These are phyloP conservation scores for Moniliella sp. DNA, from an alignment of 1,284 basidiomycete species.

Conservation along the genomic window DNA sequence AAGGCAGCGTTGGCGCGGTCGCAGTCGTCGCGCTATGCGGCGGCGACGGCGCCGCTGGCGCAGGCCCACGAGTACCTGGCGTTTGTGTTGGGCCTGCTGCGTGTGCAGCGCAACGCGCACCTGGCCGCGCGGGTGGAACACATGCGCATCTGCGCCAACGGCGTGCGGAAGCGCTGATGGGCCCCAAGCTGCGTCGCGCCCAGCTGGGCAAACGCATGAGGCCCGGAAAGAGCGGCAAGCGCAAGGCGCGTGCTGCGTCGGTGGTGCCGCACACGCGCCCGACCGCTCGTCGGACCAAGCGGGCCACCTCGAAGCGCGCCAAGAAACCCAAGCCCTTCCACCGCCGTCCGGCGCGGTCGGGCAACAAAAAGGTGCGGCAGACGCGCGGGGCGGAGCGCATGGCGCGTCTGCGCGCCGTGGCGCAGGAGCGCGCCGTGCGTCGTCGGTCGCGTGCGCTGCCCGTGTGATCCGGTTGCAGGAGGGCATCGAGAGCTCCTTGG, in stretches of 20 bases:
- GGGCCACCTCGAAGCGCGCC: background rate
- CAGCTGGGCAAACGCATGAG: too few species aligned
- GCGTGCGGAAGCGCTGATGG: too few species aligned
- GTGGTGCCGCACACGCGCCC: too few species aligned
- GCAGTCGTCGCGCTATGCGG: constrained; percentile 24
- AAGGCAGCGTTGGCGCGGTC: constrained; percentile 24
- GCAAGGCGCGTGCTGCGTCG: too few species aligned
- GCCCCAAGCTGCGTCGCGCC: too few species aligned
- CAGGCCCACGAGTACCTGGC: constrained; percentile 27
- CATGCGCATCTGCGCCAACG: background rate
- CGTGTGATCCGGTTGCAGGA: constrained; percentile 24
- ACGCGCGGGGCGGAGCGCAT: background rate
- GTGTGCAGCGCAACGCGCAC: constrained; percentile 19
- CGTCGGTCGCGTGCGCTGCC: constrained; percentile 20
- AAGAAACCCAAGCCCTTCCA: background rate
- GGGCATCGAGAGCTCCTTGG: constrained; percentile 16
- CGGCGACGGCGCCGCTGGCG: constrained; percentile 21
- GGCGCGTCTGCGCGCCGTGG: constrained; percentile 3
- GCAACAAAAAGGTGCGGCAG: background rate
- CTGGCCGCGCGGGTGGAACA: constrained; percentile 10
- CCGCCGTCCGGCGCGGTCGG: background rate
- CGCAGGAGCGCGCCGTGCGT: constrained; percentile 11
- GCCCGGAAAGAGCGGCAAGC: too few species aligned
- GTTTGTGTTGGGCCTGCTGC: constrained; percentile 22
- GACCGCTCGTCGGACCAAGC: too few species aligned